A percentile compares a stretch with the other conserved stretches of the same genome.
phyloP scores from a whole-genome alignment of 2,329 filamentous ascomycete species.

The Mollisia scopiformis region DNA sequence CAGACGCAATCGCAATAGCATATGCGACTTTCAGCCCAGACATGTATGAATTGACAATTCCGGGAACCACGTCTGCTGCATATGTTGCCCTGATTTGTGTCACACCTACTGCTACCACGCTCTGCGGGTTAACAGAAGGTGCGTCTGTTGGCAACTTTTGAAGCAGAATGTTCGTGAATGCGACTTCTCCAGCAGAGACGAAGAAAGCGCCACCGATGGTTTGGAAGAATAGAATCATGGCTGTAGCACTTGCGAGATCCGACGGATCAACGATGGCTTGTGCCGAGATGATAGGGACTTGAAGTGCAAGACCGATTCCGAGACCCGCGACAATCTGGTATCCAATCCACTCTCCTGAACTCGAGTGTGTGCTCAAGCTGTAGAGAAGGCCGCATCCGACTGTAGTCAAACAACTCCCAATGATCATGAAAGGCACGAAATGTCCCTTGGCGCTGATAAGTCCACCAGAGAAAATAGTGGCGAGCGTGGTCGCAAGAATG shows the following conservation, averaged over 20 bases:
- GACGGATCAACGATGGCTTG: constrained; percentile 41
- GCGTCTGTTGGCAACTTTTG: constrained; percentile 38
- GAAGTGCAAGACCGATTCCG: constrained; percentile 59
- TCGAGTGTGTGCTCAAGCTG: constrained; percentile 51
- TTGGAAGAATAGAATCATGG: constrained; percentile 50
- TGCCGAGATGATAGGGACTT: constrained; percentile 41
- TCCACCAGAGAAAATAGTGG: constrained; percentile 39
- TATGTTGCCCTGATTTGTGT: constrained; percentile 61
- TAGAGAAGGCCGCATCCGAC: constrained; percentile 57
- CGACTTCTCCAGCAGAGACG: constrained; percentile 50
- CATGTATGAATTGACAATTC: constrained; percentile 65
- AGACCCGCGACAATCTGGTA: constrained; percentile 60
- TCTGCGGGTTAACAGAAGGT: constrained; percentile 41
- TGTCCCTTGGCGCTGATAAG: constrained; percentile 39
- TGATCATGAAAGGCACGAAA: constrained; percentile 41
- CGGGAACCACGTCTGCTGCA: constrained; percentile 47
- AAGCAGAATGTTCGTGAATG: constrained; percentile 50
- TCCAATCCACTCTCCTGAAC: constrained; percentile 56
- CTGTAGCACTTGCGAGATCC: constrained; percentile 51
- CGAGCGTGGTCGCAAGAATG: constrained; percentile 35
- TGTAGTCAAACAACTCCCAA: constrained; percentile 33
- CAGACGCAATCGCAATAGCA: constrained; percentile 57
- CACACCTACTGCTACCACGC: constrained; percentile 48
- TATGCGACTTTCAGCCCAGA: constrained; percentile 65
- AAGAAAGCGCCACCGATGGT: constrained; percentile 54